Conservation (phyloP, 2,329 filamentous ascomycete genomes). For the Alternaria sp. region DNA sequence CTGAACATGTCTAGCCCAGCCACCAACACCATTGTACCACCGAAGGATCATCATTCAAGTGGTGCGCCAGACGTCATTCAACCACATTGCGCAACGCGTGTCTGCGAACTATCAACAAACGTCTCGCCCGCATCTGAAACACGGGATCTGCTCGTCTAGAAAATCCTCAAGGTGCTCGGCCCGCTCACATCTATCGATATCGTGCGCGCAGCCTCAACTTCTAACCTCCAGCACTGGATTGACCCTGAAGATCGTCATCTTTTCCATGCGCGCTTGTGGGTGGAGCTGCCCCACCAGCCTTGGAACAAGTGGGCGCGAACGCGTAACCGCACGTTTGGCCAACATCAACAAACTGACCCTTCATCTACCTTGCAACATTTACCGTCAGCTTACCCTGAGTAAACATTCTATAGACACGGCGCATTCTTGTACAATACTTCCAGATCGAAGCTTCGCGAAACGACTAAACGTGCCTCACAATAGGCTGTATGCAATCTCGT, state of each 20-base stretch:
- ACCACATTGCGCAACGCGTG: slow-evolving; percentile 8
- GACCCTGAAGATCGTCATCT: slow-evolving; percentile 25
- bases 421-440: background rate
- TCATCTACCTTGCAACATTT: background rate
- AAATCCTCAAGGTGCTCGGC: slow-evolving; percentile 8
- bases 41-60: slow-evolving; percentile 2
- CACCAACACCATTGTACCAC: slow-evolving; percentile 4
- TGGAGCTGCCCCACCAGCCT: slow-evolving; percentile 1
- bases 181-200: slow-evolving; percentile 3
- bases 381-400: background rate
- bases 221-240: background rate
- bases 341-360: background rate
- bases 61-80: background rate
- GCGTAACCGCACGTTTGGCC: slow-evolving; percentile 1
- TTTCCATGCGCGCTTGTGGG: slow-evolving; percentile 1
- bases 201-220: slow-evolving; percentile 1
- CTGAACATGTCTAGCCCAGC: background rate
- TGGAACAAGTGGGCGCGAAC: slow-evolving; percentile 2
- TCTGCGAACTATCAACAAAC: slow-evolving; percentile 6
- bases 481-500: background rate
- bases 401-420: background rate
- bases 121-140: slow-evolving; percentile 20
- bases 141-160: slow-evolving; percentile 6
- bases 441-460: background rate
- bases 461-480: background rate